Evolutionary conservation across 106 monocot genomes (phyloP), one percentile per base, ranked within the genome.

Genomic region (Allium sativum): DNA sequence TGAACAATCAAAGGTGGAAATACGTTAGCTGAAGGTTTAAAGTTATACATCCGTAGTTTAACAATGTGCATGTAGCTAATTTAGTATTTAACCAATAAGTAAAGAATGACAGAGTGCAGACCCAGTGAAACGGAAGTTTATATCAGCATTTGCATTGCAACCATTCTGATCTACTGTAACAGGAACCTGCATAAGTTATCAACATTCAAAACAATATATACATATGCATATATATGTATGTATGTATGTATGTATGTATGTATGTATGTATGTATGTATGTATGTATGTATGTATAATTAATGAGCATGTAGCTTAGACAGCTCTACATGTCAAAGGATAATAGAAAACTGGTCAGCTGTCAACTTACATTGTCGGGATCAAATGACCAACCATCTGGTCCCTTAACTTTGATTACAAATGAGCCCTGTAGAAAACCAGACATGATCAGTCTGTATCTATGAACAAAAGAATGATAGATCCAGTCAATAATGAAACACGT

Each of bases 371-470:
- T 83, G 46, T 80, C 79, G 40, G 92, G 98, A 8, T 81, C 69
- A 87, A 84, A 92, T 59, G 98, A 91, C 98, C 98, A 98, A 4
- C 98, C 98, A 72, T 76, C 76, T 52, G 98, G 98, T 48, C 96
- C 98, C 71, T 79, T 85, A 13, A 85, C 85, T 74, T 76, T 84
- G 54, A 98, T 45, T 67, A 98, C 48, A 71, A 88, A 98, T 50
- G 98, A 98, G 50, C 92, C 98, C 96, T 95, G 65, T 2, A 31
- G 31, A 31, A 31, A 31, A 31, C 5, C 31, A 31, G 5, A 31
- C 1, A 31, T 31, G 31, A 31, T 31, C 31, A 1, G 5, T 0
- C 4, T 31, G 31, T 31, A 31, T 31, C 31, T 31, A 31, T 1
- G 31, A 31, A 31, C 31, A 31, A 31, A 31, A 31, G 2, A 31